A percentile compares a stretch with the other conserved stretches of the same genome.
These are phyloP conservation scores for Gentiana straminea DNA, from an alignment of 257 asterid genomes.

Conservation along the genomic window DNA sequence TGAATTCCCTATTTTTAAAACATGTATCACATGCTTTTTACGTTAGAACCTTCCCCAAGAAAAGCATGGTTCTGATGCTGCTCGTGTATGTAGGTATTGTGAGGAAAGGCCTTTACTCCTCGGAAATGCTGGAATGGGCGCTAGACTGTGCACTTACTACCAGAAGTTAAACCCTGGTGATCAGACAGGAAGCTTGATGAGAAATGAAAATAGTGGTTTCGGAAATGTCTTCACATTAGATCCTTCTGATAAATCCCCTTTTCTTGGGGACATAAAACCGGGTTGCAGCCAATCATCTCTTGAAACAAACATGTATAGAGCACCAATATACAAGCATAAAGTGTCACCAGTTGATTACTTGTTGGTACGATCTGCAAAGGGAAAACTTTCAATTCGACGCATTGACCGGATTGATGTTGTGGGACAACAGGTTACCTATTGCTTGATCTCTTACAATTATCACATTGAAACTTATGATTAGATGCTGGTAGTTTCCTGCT, in stretches of 20 bases:
- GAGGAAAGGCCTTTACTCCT: slow-evolving; percentile 98
- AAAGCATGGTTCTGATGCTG: not conserved
- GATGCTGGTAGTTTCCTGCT: too few species aligned
- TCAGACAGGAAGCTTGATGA: slow-evolving; percentile 58
- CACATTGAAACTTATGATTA: not conserved
- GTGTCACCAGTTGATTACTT: slow-evolving; percentile 84
- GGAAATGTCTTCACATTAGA: slow-evolving; percentile 76
- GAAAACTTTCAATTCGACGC: slow-evolving; percentile 96
- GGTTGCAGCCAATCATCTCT: slow-evolving; percentile 83
- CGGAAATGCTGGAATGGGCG: slow-evolving; percentile 99
- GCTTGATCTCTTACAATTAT: not conserved
- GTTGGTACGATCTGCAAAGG: slow-evolving; percentile 94
- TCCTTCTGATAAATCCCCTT: slow-evolving; percentile 98
- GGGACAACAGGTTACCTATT: slow-evolving; percentile 83
- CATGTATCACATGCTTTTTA: too few species aligned
- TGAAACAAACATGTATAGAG: slow-evolving; percentile 93
- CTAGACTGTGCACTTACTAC: slow-evolving; percentile 89
- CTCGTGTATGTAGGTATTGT: slow-evolving; percentile 56
- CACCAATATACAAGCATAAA: slow-evolving; percentile 89
- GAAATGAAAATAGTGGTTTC: slow-evolving; percentile 66
- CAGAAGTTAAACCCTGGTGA: slow-evolving; percentile 74
- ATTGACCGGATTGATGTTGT: slow-evolving; percentile 93
- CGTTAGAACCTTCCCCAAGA: not conserved
- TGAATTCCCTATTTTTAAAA: too few species aligned
- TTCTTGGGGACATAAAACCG: slow-evolving; percentile 94